A percentile compares a stretch with the other conserved stretches of the same genome.
Evolutionary conservation across 208 protist genomes (phyloP).

Genomic region (Leishmania martiniquensis): DNA sequence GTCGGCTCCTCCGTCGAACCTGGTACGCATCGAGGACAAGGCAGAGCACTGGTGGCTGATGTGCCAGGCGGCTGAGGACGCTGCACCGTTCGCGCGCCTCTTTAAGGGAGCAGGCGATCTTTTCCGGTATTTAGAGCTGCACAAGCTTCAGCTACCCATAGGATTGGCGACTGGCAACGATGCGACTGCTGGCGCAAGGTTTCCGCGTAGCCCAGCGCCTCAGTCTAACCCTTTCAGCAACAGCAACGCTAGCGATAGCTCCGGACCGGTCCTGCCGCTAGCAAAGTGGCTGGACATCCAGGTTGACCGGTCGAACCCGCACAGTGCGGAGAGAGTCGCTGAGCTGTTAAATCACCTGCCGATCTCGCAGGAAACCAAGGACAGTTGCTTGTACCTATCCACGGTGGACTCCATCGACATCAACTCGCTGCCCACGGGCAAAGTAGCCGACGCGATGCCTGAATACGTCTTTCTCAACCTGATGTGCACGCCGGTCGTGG

Average conservation of each 20-base stretch:
- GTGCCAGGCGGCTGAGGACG: conserved; percentile 40
- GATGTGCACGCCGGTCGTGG: conserved; percentile 65
- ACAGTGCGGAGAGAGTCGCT: conserved; percentile 34
- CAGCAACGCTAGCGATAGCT: not conserved
- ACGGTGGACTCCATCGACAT: conserved; percentile 57
- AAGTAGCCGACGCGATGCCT: conserved; percentile 35
- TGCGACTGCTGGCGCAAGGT: not conserved
- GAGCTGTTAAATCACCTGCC: conserved; percentile 70
- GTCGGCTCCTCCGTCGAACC: conserved; percentile 24
- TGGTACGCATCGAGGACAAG: conserved; percentile 63
- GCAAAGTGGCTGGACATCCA: conserved; percentile 88
- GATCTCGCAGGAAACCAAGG: conserved; percentile 55
- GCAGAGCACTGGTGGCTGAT: conserved; percentile 82
- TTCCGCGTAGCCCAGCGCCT: not conserved
- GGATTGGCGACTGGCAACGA: not conserved
- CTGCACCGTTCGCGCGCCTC: conserved; percentile 59
- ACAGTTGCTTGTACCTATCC: conserved; percentile 69
- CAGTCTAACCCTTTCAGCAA: not conserved
- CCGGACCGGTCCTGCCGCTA: conserved; percentile 21
- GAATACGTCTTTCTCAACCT: conserved; percentile 80
- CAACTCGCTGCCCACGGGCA: conserved; percentile 9
- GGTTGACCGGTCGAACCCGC: conserved; percentile 35
- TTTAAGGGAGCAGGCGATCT: conserved; percentile 52
- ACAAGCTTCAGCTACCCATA: conserved; percentile 44
- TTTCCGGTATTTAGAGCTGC: conserved; percentile 42